Percentiles rank a stretch among this genome's conserved stretches.
Evolutionary conservation across 768 basidiomycete species (phyloP).

Genomic region (Leccinum subgranulosum): DNA sequence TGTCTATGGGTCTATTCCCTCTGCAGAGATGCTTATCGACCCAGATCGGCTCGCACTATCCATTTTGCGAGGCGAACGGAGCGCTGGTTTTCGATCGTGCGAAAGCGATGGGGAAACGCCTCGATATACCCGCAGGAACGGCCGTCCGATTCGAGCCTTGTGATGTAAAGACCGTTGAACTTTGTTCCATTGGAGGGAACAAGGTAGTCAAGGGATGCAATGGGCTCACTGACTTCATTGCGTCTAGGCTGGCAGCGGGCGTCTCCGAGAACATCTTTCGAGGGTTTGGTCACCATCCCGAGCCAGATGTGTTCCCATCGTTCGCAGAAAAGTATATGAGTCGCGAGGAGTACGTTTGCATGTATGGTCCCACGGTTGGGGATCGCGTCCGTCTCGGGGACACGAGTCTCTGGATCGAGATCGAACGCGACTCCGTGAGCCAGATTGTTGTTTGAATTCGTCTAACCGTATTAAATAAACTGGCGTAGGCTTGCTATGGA

Average conservation of each 20-base stretch:
- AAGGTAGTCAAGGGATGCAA: conserved; percentile 80
- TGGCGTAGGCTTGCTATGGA: conserved; percentile 73
- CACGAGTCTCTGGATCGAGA: conserved; percentile 86
- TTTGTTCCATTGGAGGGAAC: conserved; percentile 75
- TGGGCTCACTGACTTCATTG: conserved; percentile 39
- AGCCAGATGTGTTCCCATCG: conserved; percentile 59
- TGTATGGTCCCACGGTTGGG: conserved; percentile 95
- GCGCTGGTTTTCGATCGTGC: conserved; percentile 78
- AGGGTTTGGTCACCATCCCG: conserved; percentile 68
- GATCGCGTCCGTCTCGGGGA: conserved; percentile 89
- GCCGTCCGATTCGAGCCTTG: conserved; percentile 97
- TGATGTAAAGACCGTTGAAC: conserved; percentile 76
- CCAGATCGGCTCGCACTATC: conserved; percentile 92
- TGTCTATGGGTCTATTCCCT: conserved; percentile 9
- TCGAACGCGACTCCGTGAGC: conserved; percentile 77
- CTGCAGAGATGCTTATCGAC: background rate
- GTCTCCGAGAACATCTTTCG: conserved; percentile 21
- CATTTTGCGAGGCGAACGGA: conserved; percentile 88
- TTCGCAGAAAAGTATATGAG: conserved; percentile 52
- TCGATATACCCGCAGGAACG: conserved; percentile 93
- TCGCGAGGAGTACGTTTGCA: conserved; percentile 78
- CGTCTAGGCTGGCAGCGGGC: conserved; percentile 49
- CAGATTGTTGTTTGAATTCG: background rate
- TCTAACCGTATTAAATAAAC: background rate
- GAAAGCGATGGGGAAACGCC: conserved; percentile 75